phyloP scores from a whole-genome alignment of 495 filamentous ascomycete genomes.

The Aspergillus heteromorphus region DNA sequence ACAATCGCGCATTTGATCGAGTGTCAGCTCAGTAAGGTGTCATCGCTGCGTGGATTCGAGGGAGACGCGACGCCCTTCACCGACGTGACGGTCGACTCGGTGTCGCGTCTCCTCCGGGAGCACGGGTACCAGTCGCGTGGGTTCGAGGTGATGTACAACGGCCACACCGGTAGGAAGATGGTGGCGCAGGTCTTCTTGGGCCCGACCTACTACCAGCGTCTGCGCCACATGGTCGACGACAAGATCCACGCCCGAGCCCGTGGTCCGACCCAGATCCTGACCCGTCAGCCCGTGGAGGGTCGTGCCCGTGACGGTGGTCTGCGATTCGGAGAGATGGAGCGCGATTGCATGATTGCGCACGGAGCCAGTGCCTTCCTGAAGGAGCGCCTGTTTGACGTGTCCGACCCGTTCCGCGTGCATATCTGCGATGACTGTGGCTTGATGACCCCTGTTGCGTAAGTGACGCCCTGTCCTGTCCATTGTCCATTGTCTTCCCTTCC shows the following conservation, averaged over 20 bases:
- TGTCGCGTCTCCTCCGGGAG: slow-evolving; percentile 84
- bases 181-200: slow-evolving; percentile 94
- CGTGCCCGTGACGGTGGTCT: slow-evolving; percentile 95
- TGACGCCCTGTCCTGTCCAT: slow-evolving; percentile 21
- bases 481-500: slow-evolving; percentile 2
- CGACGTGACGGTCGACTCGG: slow-evolving; percentile 89
- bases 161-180: slow-evolving; percentile 89
- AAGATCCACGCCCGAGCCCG: slow-evolving; percentile 98
- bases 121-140: slow-evolving; percentile 95
- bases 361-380: slow-evolving; percentile 95
- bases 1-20: slow-evolving; percentile 99
- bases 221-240: slow-evolving; percentile 99
- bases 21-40: slow-evolving; percentile 93
- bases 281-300: slow-evolving; percentile 96
- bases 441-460: slow-evolving; percentile 99
- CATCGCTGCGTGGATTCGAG: slow-evolving; percentile 82
- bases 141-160: slow-evolving; percentile 98
- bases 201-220: slow-evolving; percentile 97
- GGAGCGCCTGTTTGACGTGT: slow-evolving; percentile 94
- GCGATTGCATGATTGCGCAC: slow-evolving; percentile 99
- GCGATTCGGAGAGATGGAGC: slow-evolving; percentile 99
- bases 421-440: slow-evolving; percentile 98
- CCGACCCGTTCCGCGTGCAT: slow-evolving; percentile 96
- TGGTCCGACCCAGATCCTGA: slow-evolving; percentile 95
- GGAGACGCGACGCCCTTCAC: slow-evolving; percentile 98